phyloP scores from a whole-genome alignment of 2,329 filamentous ascomycete species.

The Colletotrichum tropicale region DNA sequence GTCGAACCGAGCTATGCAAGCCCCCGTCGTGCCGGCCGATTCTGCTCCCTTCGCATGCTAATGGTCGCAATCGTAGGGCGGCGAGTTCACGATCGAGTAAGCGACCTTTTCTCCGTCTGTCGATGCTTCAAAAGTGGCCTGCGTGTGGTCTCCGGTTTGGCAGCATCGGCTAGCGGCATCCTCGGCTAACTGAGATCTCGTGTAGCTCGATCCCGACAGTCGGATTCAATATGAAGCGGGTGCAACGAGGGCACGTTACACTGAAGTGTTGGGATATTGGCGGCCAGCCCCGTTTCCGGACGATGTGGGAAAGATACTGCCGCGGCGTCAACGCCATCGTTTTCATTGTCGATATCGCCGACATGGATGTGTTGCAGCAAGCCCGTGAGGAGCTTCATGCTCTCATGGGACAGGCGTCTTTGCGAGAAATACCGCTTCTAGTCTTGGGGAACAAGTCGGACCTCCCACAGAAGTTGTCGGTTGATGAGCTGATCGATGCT shows the following conservation, averaged over 20 bases:
- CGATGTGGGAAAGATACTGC: constrained; percentile 99
- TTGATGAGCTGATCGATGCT: constrained; percentile 94
- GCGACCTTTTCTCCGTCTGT: constrained; percentile 40
- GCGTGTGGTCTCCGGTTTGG: neutral
- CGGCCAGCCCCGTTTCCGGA: constrained; percentile 93
- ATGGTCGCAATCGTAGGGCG: constrained; percentile 67
- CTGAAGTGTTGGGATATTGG: constrained; percentile 99
- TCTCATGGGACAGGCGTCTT: constrained; percentile 81
- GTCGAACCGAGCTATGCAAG: constrained; percentile 39
- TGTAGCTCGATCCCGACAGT: constrained; percentile 95
- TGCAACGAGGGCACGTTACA: constrained; percentile 97
- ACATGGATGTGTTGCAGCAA: constrained; percentile 77
- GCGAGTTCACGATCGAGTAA: constrained; percentile 99
- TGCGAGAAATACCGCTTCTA: constrained; percentile 89
- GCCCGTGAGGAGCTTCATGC: constrained; percentile 93
- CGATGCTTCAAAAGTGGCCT: neutral
- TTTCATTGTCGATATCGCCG: constrained; percentile 97
- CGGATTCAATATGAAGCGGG: constrained; percentile 98
- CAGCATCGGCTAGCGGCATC: neutral
- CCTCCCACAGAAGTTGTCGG: constrained; percentile 85
- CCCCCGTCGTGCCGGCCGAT: neutral
- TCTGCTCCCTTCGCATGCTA: constrained; percentile 32
- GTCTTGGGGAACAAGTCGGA: constrained; percentile 98
- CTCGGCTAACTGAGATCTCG: constrained; percentile 30
- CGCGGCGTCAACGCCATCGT: constrained; percentile 97